These are phyloP conservation scores for Heimioporus sp. DNA, from an alignment of 768 basidiomycete species.

Conservation along the genomic window DNA sequence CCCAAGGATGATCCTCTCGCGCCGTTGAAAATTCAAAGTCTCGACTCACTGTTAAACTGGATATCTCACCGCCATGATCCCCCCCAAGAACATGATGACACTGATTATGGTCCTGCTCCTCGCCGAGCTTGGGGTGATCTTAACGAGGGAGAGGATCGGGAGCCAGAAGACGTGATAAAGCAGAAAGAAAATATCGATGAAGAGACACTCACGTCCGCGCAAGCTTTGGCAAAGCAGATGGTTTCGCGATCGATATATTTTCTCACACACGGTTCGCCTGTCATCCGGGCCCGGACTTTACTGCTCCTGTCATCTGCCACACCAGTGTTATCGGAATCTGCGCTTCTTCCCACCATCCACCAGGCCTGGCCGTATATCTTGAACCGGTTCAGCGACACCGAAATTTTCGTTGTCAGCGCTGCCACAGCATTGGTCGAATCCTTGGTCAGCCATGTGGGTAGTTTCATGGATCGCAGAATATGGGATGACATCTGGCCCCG, in stretches of 20 bases:
- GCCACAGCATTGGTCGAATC: constrained; percentile 73
- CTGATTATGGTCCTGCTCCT: constrained; percentile 60
- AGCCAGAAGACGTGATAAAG: constrained; percentile 15
- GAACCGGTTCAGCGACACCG: constrained; percentile 71
- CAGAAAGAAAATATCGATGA: constrained; percentile 33
- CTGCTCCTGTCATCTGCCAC: constrained; percentile 70
- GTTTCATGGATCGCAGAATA: constrained; percentile 81
- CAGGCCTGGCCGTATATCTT: constrained; percentile 93
- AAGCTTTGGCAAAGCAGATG: constrained; percentile 79
- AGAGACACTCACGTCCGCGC: constrained; percentile 61
- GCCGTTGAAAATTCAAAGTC: constrained; percentile 29
- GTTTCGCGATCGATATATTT: constrained; percentile 86
- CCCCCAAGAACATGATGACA: constrained; percentile 37
- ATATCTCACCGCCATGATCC: constrained; percentile 45
- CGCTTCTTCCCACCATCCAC: constrained; percentile 83
- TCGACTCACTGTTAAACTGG: constrained; percentile 66
- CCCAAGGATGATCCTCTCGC: constrained; percentile 17
- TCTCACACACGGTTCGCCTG: constrained; percentile 84
- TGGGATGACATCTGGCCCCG: constrained; percentile 95
- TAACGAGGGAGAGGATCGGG: constrained; percentile 24
- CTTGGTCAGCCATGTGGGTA: constrained; percentile 68
- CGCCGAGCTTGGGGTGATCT: constrained; percentile 52
- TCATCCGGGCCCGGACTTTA: constrained; percentile 83
- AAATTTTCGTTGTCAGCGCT: constrained; percentile 78
- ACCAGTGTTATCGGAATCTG: constrained; percentile 66